A percentile compares a stretch with the other conserved stretches of the same genome.
Conservation (phyloP, 1,139 yeast species). For the Yamadazyma atlantica region DNA sequence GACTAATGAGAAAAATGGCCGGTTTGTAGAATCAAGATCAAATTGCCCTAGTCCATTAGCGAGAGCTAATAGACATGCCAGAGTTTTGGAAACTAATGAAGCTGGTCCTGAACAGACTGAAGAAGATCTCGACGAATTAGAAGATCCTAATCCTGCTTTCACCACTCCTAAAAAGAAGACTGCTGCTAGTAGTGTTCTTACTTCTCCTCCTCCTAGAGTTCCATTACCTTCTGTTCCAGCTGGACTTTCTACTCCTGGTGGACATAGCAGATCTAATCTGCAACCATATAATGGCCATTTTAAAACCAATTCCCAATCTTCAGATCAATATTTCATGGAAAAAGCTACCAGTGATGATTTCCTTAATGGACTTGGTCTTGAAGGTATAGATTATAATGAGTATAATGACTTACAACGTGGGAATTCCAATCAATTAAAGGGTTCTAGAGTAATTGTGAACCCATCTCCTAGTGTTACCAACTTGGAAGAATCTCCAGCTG, state of each 20-base stretch:
- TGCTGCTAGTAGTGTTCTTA: constrained; percentile 4
- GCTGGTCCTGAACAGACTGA: constrained; percentile 16
- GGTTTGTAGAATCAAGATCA: constrained; percentile 20
- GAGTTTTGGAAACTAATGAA: constrained; percentile 45
- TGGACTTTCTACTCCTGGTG: constrained; percentile 20
- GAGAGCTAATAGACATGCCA: constrained; percentile 45
- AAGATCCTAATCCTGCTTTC: constrained; percentile 9
- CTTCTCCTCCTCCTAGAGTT: constrained; percentile 37
- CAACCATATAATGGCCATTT: constrained; percentile 1
- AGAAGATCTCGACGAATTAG: constrained; percentile 9
- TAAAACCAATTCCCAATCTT: constrained; percentile 11
- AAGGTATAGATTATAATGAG: constrained; percentile 31
- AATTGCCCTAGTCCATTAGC: constrained; percentile 45
- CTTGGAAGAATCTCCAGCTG: constrained; percentile 23
- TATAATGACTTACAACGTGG: constrained; percentile 10
- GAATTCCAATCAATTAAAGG: constrained; percentile 7
- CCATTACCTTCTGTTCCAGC: constrained; percentile 27
- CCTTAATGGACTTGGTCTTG: constrained; percentile 43
- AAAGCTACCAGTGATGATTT: constrained; percentile 20
- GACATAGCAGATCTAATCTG: constrained; percentile 3
- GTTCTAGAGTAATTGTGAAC: constrained; percentile 12
- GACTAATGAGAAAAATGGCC: constrained; percentile 11
- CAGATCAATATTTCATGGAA: constrained; percentile 15
- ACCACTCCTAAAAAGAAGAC: constrained; percentile 21
- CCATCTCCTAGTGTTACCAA: constrained; percentile 41